Evolutionary conservation across 495 filamentous ascomycete genomes (phyloP), one percentile per base, ranked within the genome.

Genomic region (Penicillium fimorum): DNA sequence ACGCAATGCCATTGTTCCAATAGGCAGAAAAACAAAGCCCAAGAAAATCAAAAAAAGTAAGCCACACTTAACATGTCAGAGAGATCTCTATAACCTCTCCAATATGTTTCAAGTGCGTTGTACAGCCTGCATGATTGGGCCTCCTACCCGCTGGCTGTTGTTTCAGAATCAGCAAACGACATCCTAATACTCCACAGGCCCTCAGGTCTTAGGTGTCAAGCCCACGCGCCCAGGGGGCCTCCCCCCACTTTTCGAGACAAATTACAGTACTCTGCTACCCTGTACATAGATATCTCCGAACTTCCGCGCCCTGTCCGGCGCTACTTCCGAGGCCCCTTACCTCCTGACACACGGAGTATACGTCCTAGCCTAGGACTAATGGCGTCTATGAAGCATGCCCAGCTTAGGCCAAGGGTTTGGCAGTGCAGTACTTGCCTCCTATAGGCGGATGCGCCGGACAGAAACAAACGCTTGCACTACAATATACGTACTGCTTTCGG

Each of bases 241-340:
- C 7, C 17, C 62, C 51, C 59, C 63, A 65, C 63, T 22, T 29
- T 46, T 43, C 27, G 38, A 67, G 53, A 62, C 51, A 64, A 57
- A 65, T 67, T 62, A 62, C 51, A 62, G 62, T 62, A 58, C n/a
- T 35, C n/a, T 22, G 32, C 8, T 47, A 18, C 1, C 20, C 17
- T 25, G 25, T 17, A 33, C 9, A 13, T 27, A 17, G 18, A 13
- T 50, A 22, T 50, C 35, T 47, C 9, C n/a, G 18, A 30, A 29
- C 25, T 46, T 4, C 27, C n/a, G n/a, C n/a, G 11, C 45, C n/a
- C 22, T 10, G 22, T 17, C 24, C 15, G 33, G 32, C 5, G 13
- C 17, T 37, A 15, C 48, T 22, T 11, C 33, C 48, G 24, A 40
- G 33, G 33, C 33, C 42, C 33, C 50, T 52, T 30, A 40, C 24